A percentile compares a stretch with the other conserved stretches of the same genome.
Evolutionary conservation across 768 basidiomycete species (phyloP).

Genomic region (Pulveroboletus sp.): DNA sequence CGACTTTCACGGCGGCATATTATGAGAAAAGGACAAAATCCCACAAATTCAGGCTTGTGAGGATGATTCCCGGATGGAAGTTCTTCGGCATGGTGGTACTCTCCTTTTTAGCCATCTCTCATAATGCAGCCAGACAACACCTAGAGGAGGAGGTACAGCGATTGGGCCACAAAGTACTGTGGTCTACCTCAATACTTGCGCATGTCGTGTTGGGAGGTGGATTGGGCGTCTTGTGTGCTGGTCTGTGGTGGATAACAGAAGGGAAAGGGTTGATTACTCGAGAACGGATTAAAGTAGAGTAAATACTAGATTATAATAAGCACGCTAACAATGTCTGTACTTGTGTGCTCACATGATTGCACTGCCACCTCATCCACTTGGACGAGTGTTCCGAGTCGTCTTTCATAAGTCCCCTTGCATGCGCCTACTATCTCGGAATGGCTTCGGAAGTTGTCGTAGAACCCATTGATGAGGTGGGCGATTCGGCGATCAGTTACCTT

Average conservation of each 20-base stretch:
- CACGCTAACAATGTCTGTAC: too few species aligned
- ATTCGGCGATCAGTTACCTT: background rate
- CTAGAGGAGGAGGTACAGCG: slow-evolving; percentile 11
- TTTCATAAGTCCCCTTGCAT: background rate
- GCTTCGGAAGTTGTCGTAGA: slow-evolving; percentile 24
- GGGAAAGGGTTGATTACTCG: slow-evolving; percentile 22
- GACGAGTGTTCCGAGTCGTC: background rate
- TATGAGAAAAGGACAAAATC: slow-evolving; percentile 33
- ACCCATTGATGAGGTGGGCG: slow-evolving; percentile 31
- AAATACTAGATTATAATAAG: too few species aligned
- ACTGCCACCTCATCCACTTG: slow-evolving; percentile 14
- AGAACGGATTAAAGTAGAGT: slow-evolving; percentile 20
- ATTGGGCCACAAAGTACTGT: slow-evolving; percentile 18
- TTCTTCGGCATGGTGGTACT: slow-evolving; percentile 22
- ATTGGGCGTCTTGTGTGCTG: slow-evolving; percentile 25
- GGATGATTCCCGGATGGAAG: slow-evolving; percentile 25
- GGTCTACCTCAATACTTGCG: slow-evolving; percentile 18
- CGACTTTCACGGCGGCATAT: slow-evolving; percentile 46
- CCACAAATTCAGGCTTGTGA: slow-evolving; percentile 11
- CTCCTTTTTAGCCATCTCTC: slow-evolving; percentile 23
- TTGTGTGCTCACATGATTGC: background rate
- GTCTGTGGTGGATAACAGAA: slow-evolving; percentile 30
- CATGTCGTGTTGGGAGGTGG: slow-evolving; percentile 27
- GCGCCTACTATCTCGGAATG: slow-evolving; percentile 21
- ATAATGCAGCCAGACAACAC: slow-evolving; percentile 15